Percentiles rank a stretch among this genome's conserved stretches.
phyloP scores from a whole-genome alignment of 2,329 filamentous ascomycete species.

The Endocalyx cinctus region DNA sequence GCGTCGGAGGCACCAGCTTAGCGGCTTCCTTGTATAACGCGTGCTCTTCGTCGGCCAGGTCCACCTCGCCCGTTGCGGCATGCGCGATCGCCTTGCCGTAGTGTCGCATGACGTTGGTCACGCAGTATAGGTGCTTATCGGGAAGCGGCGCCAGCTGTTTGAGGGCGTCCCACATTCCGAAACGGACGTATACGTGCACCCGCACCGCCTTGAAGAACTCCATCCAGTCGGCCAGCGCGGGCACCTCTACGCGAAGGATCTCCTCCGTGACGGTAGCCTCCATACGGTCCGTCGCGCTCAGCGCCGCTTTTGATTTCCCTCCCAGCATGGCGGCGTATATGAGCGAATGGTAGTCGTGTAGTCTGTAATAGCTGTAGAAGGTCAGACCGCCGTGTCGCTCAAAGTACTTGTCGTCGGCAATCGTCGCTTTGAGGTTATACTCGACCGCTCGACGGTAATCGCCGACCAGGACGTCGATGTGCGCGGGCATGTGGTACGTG shows the following conservation, averaged over 20 bases:
- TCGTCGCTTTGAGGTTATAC: constrained; percentile 9
- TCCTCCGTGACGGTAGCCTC: constrained; percentile 45
- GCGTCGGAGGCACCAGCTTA: constrained; percentile 30
- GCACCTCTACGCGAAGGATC: constrained; percentile 42
- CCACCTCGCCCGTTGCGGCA: constrained; percentile 40
- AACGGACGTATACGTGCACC: constrained; percentile 51
- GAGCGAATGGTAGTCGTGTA: constrained; percentile 51
- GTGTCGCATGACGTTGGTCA: constrained; percentile 49
- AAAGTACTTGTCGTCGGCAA: constrained; percentile 36
- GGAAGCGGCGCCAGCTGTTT: constrained; percentile 37
- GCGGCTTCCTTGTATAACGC: constrained; percentile 34
- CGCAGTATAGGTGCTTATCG: constrained; percentile 45
- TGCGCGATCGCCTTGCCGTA: constrained; percentile 52
- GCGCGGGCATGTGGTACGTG: constrained; percentile 18
- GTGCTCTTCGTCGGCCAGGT: constrained; percentile 36
- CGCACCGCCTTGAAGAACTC: constrained; percentile 49
- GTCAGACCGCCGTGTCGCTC: constrained; percentile 39
- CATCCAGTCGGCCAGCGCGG: constrained; percentile 53
- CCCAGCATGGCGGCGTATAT: constrained; percentile 57
- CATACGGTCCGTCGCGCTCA: constrained; percentile 42
- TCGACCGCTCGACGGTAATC: constrained; percentile 11
- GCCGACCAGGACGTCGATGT: constrained; percentile 19
- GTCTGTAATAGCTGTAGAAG: constrained; percentile 53
- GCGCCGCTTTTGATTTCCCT: constrained; percentile 42
- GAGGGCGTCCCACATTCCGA: constrained; percentile 52